Evolutionary conservation across 2,329 filamentous ascomycete species (phyloP), one percentile per base, ranked within the genome.

Genomic region (Colletotrichum echinochloae): DNA sequence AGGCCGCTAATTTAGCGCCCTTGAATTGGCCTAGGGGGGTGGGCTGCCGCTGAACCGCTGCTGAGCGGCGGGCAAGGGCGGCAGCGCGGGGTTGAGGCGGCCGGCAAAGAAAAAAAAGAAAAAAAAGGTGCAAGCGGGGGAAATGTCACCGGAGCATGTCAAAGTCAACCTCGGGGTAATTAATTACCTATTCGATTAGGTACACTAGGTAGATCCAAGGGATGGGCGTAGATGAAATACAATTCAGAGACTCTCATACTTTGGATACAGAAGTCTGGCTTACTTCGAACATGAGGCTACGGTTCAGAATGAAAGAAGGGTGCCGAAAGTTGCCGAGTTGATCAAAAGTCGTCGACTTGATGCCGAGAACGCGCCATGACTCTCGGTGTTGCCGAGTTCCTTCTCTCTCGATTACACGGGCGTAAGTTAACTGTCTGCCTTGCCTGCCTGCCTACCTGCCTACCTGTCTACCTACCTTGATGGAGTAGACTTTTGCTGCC

Each of bases 1-100:
- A 56, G n/a, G 44, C 26, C 57, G 52, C 65, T 64, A 69, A 26
- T 26, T 52, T 71, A 69, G 65, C 39, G 65, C 59, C 59, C 52
- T 59, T 41, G 55, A 41, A 67, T 28, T 51, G 66, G 30, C 20
- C 30, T n/a, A 11, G 20, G 3, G 54, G 33, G 8, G 14, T 51
- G 33, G 46, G 14, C 33, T 4, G 60, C 46, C 39, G 46, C 8
- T 16, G 18, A n/a, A n/a, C n/a, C n/a, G 12, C 33, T 30, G 26
- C 28, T 35, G 8, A n/a, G n/a, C 8, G 18, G 41, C 20, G 20
- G 39, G 26, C 28, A n/a, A 35, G 28, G 49, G 5, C 28, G 51
- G 12, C 37, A 62, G 20, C 26, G 60, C 48, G 60, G 60, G 60
- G 60, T 54, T 30, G 26, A 5, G n/a, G 39, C 59, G 23, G 57